These are phyloP conservation scores for Leptographium radiaticola DNA, from an alignment of 2,329 filamentous ascomycete genomes.

Conservation along the genomic window DNA sequence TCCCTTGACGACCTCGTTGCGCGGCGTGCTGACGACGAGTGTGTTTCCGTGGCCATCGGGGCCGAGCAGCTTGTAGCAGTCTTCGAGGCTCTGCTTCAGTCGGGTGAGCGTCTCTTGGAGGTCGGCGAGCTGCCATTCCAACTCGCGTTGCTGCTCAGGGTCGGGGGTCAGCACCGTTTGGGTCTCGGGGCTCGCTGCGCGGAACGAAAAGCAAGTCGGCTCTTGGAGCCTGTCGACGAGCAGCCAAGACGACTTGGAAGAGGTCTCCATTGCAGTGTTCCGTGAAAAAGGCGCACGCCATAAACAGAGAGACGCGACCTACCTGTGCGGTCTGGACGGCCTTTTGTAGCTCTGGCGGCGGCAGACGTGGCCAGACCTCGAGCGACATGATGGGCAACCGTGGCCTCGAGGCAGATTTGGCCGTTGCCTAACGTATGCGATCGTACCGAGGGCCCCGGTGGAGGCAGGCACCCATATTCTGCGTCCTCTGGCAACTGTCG, in stretches of 20 bases:
- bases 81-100: constrained; percentile 58
- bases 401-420: background rate
- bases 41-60: constrained; percentile 78
- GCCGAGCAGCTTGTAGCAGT: constrained; percentile 77
- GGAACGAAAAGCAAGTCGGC: background rate
- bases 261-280: background rate
- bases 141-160: constrained; percentile 28
- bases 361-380: constrained; percentile 43
- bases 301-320: constrained; percentile 13
- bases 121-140: constrained; percentile 40
- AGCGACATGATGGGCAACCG: constrained; percentile 35
- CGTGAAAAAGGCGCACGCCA: background rate
- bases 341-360: constrained; percentile 34
- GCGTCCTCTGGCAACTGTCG: background rate
- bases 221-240: background rate
- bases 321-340: constrained; percentile 39
- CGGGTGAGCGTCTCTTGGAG: constrained; percentile 34
- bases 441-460: background rate
- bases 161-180: too few species aligned
- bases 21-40: constrained; percentile 73
- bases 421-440: constrained; percentile 10
- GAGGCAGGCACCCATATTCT: background rate
- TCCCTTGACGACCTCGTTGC: constrained; percentile 85
- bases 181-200: background rate
- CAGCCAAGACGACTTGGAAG: background rate